Evolutionary conservation across 1,284 basidiomycete species (phyloP), one percentile per base, ranked within the genome.

Genomic region (Sanghuangporus weigelae): DNA sequence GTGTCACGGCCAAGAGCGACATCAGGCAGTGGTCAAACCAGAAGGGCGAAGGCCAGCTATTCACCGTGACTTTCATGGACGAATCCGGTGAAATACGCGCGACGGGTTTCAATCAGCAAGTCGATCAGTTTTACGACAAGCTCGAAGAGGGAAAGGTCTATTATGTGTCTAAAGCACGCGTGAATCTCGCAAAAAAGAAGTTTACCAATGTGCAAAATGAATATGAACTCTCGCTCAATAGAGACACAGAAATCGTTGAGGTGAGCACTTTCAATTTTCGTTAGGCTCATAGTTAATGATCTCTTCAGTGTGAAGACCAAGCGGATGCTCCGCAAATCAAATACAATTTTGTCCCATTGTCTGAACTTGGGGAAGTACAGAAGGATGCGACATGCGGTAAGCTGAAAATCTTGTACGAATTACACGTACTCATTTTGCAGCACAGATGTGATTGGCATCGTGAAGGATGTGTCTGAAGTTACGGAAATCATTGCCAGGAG

Each of bases 131-230:
- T 57, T 97, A 92, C 77, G 84, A 91, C 21, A 84, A 87, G 69
- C 73, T 99, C 14, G 85, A 96, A 70, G 96, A 98, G 74, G 93
- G 92, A 60, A 95, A 96, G 73, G 95, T 96, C 10, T 99, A 95
- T 76, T 94, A 85, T 72, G 83, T 99, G 66, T 93, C 93, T 1
- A 93, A 92, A 71, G 96, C 92, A 7, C 85, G 92, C 61, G 90
- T 99, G 72, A 93, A 93, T 72, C 87, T 98, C 38, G 96, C 96
- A 53, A 99, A 98, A 80, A 98, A 96, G 79, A 96, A 98, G 77
- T 99, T 97, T 76, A 92, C 86, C 59, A 94, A 92, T 72, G 76
- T 97, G 56, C 79, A 84, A 68, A 98, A 97, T 73, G 96, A 99
- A 73, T 99, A 99, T 72, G 96, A 99, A 74, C 86, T 99, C 66